Evolutionary conservation across 2,329 filamentous ascomycete species (phyloP).

Genomic region (Xylariales sp.): DNA sequence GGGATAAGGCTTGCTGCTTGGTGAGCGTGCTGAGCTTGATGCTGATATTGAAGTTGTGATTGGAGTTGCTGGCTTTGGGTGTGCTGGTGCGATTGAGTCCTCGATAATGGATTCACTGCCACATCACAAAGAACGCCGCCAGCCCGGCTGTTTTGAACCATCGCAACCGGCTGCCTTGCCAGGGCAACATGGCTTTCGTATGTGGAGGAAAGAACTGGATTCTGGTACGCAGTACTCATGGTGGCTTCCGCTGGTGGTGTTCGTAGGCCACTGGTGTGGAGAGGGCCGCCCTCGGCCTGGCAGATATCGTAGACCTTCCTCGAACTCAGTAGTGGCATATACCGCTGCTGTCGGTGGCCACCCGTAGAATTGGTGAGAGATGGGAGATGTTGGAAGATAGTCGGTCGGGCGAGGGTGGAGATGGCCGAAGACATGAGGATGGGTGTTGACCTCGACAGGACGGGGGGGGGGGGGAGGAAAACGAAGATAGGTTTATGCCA

Average conservation of each 20-base stretch:
- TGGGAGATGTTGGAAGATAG: slow-evolving; percentile 19
- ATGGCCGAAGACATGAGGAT: slow-evolving; percentile 24
- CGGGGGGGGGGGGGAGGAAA: neutral
- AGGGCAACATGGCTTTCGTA: slow-evolving; percentile 41
- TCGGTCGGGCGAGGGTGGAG: slow-evolving; percentile 17
- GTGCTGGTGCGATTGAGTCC: slow-evolving; percentile 23
- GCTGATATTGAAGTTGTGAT: slow-evolving; percentile 6
- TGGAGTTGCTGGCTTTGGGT: slow-evolving; percentile 2
- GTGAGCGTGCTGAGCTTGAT: slow-evolving; percentile 7
- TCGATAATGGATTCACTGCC: slow-evolving; percentile 16
- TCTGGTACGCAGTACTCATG: slow-evolving; percentile 46
- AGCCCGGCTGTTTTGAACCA: slow-evolving; percentile 28
- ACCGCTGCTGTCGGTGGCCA: slow-evolving; percentile 11
- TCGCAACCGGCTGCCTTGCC: slow-evolving; percentile 30
- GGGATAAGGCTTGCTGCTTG: slow-evolving; percentile 8
- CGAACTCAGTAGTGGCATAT: slow-evolving; percentile 10
- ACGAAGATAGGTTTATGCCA: neutral
- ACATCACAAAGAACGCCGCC: slow-evolving; percentile 28
- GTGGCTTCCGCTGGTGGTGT: slow-evolving; percentile 47
- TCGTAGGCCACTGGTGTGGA: slow-evolving; percentile 35
- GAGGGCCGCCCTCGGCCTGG: slow-evolving; percentile 18
- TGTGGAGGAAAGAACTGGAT: slow-evolving; percentile 35
- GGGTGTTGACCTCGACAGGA: neutral
- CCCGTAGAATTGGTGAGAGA: too few species aligned
- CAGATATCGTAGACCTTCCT: slow-evolving; percentile 15